Evolutionary conservation across 495 filamentous ascomycete species (phyloP), one percentile per base, ranked within the genome.

Genomic region (Friedmanniomyces simplex): DNA sequence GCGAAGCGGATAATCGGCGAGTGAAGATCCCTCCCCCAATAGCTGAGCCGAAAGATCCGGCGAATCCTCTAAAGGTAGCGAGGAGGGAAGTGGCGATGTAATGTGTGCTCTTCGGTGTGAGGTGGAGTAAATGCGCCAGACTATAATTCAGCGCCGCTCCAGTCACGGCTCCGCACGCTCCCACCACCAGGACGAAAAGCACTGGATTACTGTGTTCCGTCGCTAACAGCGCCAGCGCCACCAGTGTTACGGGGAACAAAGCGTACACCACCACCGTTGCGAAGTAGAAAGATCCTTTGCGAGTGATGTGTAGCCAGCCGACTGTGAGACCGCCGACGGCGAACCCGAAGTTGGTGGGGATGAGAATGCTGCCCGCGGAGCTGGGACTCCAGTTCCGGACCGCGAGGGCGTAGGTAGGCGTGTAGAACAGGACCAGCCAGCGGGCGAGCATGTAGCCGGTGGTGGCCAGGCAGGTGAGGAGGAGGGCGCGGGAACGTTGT

Each of bases 321-420:
- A 82, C 83, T 1, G 86, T 51, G 1, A 90, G 66, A 0, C 86
- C 86, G 30, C 87, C 87, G 1, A 76, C 46, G 0, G 80, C 86
- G 62, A 91, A 90, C 0, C 86, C 87, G 1, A 77, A 65, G 66
- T 90, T 91, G 0, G 86, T 90, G 0, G 87, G 84, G 48, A 89
- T 77, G 3, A 91, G 72, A 30, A 89, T 84, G 18, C 82, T 73
- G 0, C 87, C 87, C 0, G 85, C 84, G 0, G 75, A 69, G 3
- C 83, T 83, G 2, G 85, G 81, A 11, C 72, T 68, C 75, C 84
- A 84, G 50, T 76, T 77, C 3, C 79, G 78, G 0, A 90, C 81
- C 2, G 85, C 82, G 54, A 90, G 79, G 6, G 84, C 81, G 62
- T 87, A 89, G 28, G 85, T 79, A 0, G 87, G 87, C 0, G 82